Percentiles rank a stretch among this genome's conserved stretches.
phyloP scores from a whole-genome alignment of 2,329 filamentous ascomycete genomes.

The Neopestalotiopsis rosae region DNA sequence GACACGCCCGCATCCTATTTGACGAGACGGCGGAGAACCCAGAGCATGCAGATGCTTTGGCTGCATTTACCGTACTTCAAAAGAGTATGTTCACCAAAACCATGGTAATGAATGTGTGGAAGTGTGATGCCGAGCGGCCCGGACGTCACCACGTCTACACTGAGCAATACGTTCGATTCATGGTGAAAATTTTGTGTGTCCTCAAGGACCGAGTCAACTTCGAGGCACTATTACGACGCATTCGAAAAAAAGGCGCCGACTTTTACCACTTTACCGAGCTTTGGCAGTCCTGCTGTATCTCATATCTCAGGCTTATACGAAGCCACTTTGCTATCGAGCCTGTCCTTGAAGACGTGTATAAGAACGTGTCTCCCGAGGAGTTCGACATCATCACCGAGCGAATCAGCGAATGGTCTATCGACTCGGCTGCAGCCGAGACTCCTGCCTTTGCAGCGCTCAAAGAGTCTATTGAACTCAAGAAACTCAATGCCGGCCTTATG shows the following conservation, averaged over 20 bases:
- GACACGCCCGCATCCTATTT: conserved; percentile 66
- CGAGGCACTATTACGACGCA: conserved; percentile 77
- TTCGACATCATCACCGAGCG: conserved; percentile 62
- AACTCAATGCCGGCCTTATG: conserved; percentile 85
- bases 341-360: conserved; percentile 60
- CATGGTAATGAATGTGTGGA: conserved; percentile 94
- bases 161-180: conserved; percentile 82
- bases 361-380: conserved; percentile 57
- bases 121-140: conserved; percentile 82
- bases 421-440: conserved; percentile 30
- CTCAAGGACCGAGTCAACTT: conserved; percentile 77
- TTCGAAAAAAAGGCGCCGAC: conserved; percentile 82
- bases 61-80: conserved; percentile 78
- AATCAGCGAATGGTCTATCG: conserved; percentile 54
- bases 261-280: conserved; percentile 67
- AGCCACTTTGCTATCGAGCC: conserved; percentile 51
- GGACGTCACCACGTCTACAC: conserved; percentile 94
- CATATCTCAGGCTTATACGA: conserved; percentile 60
- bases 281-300: conserved; percentile 61
- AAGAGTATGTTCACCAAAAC: conserved; percentile 86
- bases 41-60: conserved; percentile 68
- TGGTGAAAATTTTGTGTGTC: conserved; percentile 75
- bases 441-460: conserved; percentile 59
- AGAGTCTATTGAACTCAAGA: conserved; percentile 64
- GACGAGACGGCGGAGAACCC: conserved; percentile 49